phyloP scores from a whole-genome alignment of 1,139 yeast species.

The Protomyces macrosporus region DNA sequence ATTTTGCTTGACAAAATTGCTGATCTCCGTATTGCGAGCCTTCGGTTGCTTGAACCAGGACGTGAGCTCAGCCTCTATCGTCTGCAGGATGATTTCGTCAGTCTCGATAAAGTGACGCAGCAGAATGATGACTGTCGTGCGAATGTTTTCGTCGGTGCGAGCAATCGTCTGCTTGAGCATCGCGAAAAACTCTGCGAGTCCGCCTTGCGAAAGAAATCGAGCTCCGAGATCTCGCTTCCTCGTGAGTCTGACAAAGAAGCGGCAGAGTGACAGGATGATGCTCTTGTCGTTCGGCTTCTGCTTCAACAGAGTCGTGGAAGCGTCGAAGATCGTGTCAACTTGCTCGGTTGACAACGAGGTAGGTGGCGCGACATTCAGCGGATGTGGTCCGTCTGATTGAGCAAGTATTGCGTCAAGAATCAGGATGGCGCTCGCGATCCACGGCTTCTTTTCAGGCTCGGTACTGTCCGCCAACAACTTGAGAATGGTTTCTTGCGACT shows the following conservation, averaged over 20 bases:
- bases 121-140: slow-evolving; percentile 42
- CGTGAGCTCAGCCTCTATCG: slow-evolving; percentile 43
- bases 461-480: not conserved
- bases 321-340: not conserved
- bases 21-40: slow-evolving; percentile 44
- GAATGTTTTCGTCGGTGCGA: slow-evolving; percentile 37
- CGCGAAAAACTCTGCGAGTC: slow-evolving; percentile 39
- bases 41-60: slow-evolving; percentile 39
- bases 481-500: not conserved
- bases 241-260: slow-evolving; percentile 53
- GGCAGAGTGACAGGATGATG: slow-evolving; percentile 43
- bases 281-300: slow-evolving; percentile 2
- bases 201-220: slow-evolving; percentile 46
- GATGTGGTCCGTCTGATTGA: not conserved
- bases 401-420: not conserved
- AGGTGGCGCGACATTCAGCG: not conserved
- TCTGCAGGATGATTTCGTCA: slow-evolving; percentile 46
- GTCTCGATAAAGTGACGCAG: slow-evolving; percentile 70
- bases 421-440: not conserved
- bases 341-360: not conserved
- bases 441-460: not conserved
- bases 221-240: slow-evolving; percentile 44
- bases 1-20: slow-evolving; percentile 51
- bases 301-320: not conserved
- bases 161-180: slow-evolving; percentile 37